Percentiles rank a stretch among this genome's conserved stretches.
These are phyloP conservation scores for Castanea mollissima DNA, from an alignment of 306 rosid species.

Conservation along the genomic window DNA sequence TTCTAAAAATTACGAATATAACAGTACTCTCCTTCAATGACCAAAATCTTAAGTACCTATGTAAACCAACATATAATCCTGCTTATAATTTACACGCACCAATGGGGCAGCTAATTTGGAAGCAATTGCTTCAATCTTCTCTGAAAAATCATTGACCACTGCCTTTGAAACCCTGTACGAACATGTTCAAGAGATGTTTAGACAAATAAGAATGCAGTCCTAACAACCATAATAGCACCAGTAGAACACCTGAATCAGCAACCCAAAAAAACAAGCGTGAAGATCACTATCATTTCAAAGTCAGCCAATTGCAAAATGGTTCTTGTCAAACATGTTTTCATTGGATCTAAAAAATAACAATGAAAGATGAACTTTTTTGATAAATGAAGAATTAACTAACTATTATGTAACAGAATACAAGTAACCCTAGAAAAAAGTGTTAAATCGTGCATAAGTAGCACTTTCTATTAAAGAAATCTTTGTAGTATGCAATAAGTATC, in stretches of 20 bases:
- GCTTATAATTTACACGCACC: slow-evolving; percentile 39
- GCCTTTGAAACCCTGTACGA: slow-evolving; percentile 76
- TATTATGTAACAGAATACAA: neutral
- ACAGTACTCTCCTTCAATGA: neutral
- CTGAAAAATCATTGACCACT: slow-evolving; percentile 65
- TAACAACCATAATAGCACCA: slow-evolving; percentile 3
- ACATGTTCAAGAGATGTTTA: slow-evolving; percentile 6
- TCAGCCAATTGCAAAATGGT: neutral
- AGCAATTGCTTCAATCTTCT: slow-evolving; percentile 82
- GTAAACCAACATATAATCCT: neutral
- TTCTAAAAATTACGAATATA: neutral
- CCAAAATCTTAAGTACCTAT: slow-evolving; percentile 13
- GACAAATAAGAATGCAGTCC: slow-evolving; percentile 15
- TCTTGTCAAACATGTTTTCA: neutral
- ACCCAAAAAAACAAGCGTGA: neutral
- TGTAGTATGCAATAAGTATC: too few species aligned
- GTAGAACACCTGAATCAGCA: neutral
- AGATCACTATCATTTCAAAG: neutral
- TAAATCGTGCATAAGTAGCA: neutral
- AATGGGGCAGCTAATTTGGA: slow-evolving; percentile 46
- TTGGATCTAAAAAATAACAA: neutral
- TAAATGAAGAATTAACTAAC: neutral
- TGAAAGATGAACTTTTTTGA: neutral
- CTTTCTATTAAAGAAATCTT: neutral
- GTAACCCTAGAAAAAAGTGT: neutral